These are phyloP conservation scores for Candolleomyces eurysporus DNA, from an alignment of 768 basidiomycete genomes.

Conservation along the genomic window DNA sequence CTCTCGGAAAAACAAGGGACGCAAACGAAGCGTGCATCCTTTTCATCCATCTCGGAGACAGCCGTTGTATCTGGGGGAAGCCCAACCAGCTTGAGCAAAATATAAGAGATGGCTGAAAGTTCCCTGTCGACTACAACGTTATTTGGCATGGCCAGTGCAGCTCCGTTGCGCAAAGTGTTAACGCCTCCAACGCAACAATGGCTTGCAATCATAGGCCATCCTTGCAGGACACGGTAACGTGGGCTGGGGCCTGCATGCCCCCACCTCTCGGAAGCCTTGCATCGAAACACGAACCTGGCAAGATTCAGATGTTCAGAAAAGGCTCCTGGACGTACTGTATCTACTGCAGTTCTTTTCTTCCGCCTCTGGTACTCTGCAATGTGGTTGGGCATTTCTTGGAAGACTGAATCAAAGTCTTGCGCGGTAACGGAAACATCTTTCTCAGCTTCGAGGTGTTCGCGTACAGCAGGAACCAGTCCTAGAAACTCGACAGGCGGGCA, in stretches of 20 bases:
- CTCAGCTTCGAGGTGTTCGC: neutral
- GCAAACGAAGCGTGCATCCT: neutral
- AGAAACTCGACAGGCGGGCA: neutral
- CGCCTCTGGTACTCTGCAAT: neutral
- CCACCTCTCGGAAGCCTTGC: neutral
- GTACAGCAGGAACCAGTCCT: neutral
- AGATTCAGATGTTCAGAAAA: neutral
- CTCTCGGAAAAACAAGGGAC: neutral
- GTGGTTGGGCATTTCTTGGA: neutral
- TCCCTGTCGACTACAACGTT: neutral
- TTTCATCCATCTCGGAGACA: neutral
- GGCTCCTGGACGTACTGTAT: neutral
- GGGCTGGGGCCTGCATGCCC: neutral
- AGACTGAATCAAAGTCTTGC: neutral
- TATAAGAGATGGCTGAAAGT: neutral
- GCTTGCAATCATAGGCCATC: neutral
- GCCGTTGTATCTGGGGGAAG: neutral
- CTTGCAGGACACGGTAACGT: neutral
- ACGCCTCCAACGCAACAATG: neutral
- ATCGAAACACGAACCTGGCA: neutral
- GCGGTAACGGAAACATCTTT: neutral
- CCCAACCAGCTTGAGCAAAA: neutral
- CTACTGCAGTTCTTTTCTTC: neutral
- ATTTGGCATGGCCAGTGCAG: no score
- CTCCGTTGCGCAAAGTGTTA: neutral